Evolutionary conservation across 345 rosid genomes (phyloP), one percentile per base, ranked within the genome.

Genomic region (Anacardium occidentale): DNA sequence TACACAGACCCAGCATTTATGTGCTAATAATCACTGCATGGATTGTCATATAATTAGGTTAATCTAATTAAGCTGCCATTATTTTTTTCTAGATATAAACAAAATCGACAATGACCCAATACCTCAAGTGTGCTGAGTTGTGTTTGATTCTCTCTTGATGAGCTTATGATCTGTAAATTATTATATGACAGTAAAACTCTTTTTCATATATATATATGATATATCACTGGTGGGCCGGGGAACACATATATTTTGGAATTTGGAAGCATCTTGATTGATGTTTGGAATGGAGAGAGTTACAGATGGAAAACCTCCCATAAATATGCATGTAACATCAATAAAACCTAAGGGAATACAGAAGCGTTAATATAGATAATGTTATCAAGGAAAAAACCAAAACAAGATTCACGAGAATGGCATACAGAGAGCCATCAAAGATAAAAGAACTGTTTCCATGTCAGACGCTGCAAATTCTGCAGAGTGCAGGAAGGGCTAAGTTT

Each of bases 331-430:
- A 78, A 63, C 68, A 78, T 66, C 75, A 76, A 64, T 24, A 37
- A 37, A 37, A 37, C 42, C 42, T 7, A 42, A 40, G 62, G n/a
- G 69, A 67, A 54, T 10, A 40, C 37, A 69, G 29, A 55, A 58
- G 25, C 51, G 60, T 73, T 29, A 69, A 71, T 79, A 80, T 68
- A 66, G 48, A 37, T 68, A 25, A 5, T 37, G 14, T 64, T 47
- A 40, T 55, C 13, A 50, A 62, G 71, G 69, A 60, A 64, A 68
- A 78, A 52, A 77, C 73, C 80, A 83, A 80, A 77, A 74, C 59
- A 82, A 59, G 86, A 67, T 76, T 85, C 87, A 87, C 89, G 89
- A 83, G 87, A 82, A 80, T 61, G 73, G 80, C 76, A 77, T 73
- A 76, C 58, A 62, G 18, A 61, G 74, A 67, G 34, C 61, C 63